phyloP scores from a whole-genome alignment of 129 eudicot species.

The Apium graveolens region DNA sequence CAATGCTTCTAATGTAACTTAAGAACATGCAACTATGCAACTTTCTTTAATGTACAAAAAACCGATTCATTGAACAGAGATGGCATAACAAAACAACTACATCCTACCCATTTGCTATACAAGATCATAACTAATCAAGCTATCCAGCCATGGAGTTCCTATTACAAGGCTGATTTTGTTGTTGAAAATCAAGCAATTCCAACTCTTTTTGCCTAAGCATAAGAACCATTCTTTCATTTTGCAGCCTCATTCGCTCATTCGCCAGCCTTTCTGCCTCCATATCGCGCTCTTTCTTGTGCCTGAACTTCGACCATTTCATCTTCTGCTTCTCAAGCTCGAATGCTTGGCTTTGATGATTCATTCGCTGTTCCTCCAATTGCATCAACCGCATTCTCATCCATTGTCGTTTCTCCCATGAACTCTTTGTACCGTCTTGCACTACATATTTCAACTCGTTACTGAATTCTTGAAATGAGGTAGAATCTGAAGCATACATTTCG shows the following conservation, averaged over 20 bases:
- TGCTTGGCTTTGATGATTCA: constrained; percentile 39
- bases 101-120: not conserved
- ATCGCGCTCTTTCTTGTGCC: constrained; percentile 68
- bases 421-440: constrained; percentile 38
- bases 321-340: constrained; percentile 62
- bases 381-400: constrained; percentile 56
- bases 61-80: too few relatives aligned
- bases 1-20: too few relatives aligned
- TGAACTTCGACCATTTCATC: constrained; percentile 65
- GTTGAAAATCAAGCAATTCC: constrained; percentile 41
- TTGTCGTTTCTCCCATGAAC: constrained; percentile 51
- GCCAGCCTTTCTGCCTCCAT: constrained; percentile 64
- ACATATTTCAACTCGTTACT: constrained; percentile 33
- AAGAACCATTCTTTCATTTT: constrained; percentile 78
- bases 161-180: constrained; percentile 23
- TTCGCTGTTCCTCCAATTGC: constrained; percentile 54
- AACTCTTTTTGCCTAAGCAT: constrained; percentile 56
- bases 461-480: constrained; percentile 28
- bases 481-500: not conserved
- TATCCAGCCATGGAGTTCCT: constrained; percentile 33
- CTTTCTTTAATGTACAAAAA: too few relatives aligned
- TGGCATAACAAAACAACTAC: not conserved
- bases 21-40: too few relatives aligned
- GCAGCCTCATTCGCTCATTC: constrained; percentile 59
- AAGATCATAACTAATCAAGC: not conserved